phyloP scores from a whole-genome alignment of 1,284 basidiomycete species.

The Leccinum solheimii region DNA sequence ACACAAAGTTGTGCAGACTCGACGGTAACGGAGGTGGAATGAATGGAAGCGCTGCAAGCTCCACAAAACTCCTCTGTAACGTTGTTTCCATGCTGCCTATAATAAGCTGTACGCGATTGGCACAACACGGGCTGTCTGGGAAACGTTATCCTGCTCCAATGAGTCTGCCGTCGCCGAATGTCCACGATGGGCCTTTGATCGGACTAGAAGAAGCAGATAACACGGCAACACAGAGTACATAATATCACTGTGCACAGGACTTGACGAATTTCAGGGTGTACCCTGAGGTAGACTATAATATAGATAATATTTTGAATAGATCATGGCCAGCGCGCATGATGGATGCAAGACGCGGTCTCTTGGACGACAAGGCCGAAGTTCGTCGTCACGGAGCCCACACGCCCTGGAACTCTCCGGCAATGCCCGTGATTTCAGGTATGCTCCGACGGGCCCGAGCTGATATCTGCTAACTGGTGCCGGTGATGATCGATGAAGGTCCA shows the following conservation, averaged over 20 bases:
- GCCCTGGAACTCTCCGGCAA: conserved; percentile 29
- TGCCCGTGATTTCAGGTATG: conserved; percentile 1
- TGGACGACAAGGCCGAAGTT: conserved; percentile 15
- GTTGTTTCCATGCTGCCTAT: conserved; percentile 28
- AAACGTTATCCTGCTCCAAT: conserved; percentile 26
- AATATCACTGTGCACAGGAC: conserved; percentile 32
- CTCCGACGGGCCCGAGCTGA: conserved; percentile 28
- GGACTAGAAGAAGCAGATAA: conserved; percentile 24
- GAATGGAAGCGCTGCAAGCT: conserved; percentile 11
- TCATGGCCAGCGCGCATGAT: conserved; percentile 4
- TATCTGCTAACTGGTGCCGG: conserved; percentile 9
- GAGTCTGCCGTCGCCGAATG: conserved; percentile 7
- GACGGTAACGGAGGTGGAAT: conserved; percentile 5
- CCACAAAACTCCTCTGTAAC: conserved; percentile 23
- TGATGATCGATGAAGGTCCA: conserved; percentile 4
- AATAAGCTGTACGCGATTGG: conserved; percentile 8
- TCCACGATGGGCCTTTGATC: conserved; percentile 27
- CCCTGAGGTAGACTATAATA: conserved; percentile 27
- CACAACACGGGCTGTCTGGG: conserved; percentile 16
- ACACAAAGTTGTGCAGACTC: conserved; percentile 17
- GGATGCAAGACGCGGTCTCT: conserved; percentile 16
- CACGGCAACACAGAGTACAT: conserved; percentile 28
- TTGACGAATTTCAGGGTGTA: conserved; percentile 31
- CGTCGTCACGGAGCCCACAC: not conserved
- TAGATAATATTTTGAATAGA: conserved; percentile 11